Percentiles rank a stretch among this genome's conserved stretches.
Evolutionary conservation across 2,329 filamentous ascomycete species (phyloP).

Genomic region (Epichloe scottii): DNA sequence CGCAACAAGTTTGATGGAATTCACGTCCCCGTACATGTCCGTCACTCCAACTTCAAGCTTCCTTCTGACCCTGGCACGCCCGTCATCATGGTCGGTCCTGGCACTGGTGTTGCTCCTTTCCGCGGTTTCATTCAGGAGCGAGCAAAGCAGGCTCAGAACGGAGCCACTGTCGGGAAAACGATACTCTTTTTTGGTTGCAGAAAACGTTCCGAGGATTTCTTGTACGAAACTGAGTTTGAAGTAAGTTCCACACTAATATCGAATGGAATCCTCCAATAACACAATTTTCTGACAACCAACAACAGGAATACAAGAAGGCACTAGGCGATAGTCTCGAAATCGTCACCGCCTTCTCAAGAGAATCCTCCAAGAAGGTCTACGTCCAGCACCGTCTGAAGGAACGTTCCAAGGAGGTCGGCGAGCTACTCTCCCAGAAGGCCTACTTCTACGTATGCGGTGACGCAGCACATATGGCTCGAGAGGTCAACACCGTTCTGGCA

Average conservation of each 20-base stretch:
- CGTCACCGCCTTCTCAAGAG: constrained; percentile 90
- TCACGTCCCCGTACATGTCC: constrained; percentile 87
- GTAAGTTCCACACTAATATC: constrained; percentile 40
- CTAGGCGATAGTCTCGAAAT: constrained; percentile 85
- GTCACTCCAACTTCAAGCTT: constrained; percentile 98
- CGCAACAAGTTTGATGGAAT: constrained; percentile 96
- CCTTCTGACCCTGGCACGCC: constrained; percentile 91
- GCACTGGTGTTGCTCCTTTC: constrained; percentile 94
- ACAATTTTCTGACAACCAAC: constrained; percentile 1
- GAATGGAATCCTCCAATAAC: too few species aligned
- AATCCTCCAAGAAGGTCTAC: constrained; percentile 79
- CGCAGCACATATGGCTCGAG: constrained; percentile 90
- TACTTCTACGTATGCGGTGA: constrained; percentile 99
- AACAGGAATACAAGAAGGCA: constrained; percentile 66
- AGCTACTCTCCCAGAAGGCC: constrained; percentile 72
- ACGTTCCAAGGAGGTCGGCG: constrained; percentile 70
- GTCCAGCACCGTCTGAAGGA: constrained; percentile 90
- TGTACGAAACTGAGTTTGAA: constrained; percentile 87
- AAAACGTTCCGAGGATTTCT: constrained; percentile 75
- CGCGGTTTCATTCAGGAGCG: constrained; percentile 90
- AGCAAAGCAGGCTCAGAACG: constrained; percentile 67
- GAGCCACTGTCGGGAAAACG: constrained; percentile 73
- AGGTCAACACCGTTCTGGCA: constrained; percentile 76
- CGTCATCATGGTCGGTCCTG: constrained; percentile 90
- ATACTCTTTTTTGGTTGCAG: constrained; percentile 94